These are phyloP conservation scores for Schizothecium vesticola DNA, from an alignment of 495 filamentous ascomycete genomes.

Conservation along the genomic window DNA sequence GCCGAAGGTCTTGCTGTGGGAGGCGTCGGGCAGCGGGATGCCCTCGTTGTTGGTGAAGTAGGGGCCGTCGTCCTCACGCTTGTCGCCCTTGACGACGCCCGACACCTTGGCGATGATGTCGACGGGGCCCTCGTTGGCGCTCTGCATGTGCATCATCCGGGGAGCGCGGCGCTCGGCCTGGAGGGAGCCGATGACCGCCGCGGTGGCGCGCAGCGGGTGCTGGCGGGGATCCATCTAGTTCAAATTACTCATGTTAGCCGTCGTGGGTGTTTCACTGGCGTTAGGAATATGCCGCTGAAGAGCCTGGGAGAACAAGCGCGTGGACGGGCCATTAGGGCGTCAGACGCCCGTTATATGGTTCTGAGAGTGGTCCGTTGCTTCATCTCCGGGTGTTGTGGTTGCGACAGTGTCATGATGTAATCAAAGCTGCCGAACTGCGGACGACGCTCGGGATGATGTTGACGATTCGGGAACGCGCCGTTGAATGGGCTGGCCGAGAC, in stretches of 20 bases:
- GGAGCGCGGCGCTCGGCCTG: slow-evolving; percentile 24
- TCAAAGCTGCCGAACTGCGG: neutral
- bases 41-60: slow-evolving; percentile 60
- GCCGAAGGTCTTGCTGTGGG: slow-evolving; percentile 54
- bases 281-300: neutral
- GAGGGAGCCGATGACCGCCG: slow-evolving; percentile 23
- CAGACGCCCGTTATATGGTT: neutral
- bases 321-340: neutral
- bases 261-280: neutral
- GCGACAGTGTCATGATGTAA: neutral
- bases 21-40: slow-evolving; percentile 51
- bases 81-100: slow-evolving; percentile 42
- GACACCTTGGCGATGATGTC: slow-evolving; percentile 52
- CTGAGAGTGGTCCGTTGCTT: neutral
- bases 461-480: neutral
- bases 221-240: slow-evolving; percentile 26
- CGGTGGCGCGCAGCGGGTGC: slow-evolving; percentile 30
- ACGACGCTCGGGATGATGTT: neutral
- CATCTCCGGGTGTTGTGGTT: neutral
- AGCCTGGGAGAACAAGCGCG: neutral
- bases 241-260: slow-evolving; percentile 18
- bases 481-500: neutral
- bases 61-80: slow-evolving; percentile 43
- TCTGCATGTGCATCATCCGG: slow-evolving; percentile 34
- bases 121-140: slow-evolving; percentile 51